These are phyloP conservation scores for Cercospora beticola DNA, from an alignment of 2,329 filamentous ascomycete species.

Conservation along the genomic window DNA sequence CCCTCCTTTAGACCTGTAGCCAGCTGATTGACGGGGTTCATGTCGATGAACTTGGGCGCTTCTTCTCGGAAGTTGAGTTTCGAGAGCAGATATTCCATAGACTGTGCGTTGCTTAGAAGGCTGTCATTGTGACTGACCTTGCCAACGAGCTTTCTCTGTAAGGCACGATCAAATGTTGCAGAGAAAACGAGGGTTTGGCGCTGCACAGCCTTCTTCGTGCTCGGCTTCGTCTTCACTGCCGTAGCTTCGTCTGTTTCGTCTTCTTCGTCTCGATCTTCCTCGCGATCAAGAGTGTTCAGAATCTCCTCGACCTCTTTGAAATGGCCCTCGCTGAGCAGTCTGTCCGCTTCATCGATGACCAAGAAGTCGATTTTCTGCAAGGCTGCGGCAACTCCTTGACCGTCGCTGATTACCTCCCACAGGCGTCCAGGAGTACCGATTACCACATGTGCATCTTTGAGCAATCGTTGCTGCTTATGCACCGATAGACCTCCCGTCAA, in stretches of 20 bases:
- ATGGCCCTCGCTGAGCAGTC: constrained; percentile 85
- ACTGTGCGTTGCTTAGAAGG: constrained; percentile 62
- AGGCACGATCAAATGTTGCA: constrained; percentile 85
- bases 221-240: neutral
- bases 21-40: constrained; percentile 87
- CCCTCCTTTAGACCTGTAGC: constrained; percentile 82
- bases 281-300: constrained; percentile 71
- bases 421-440: constrained; percentile 79
- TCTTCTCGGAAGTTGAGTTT: constrained; percentile 84
- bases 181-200: constrained; percentile 95
- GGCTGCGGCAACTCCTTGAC: constrained; percentile 64
- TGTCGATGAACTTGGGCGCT: constrained; percentile 85
- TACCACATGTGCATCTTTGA: constrained; percentile 85
- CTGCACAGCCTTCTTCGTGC: constrained; percentile 9
- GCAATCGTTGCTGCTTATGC: constrained; percentile 87
- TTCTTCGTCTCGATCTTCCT: constrained; percentile 52
- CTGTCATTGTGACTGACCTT: constrained; percentile 64
- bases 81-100: constrained; percentile 82
- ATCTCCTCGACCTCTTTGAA: constrained; percentile 95
- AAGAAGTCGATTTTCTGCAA: constrained; percentile 77
- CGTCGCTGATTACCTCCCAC: constrained; percentile 88
- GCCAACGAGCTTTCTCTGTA: constrained; percentile 87
- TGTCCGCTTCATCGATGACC: constrained; percentile 91
- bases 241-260: constrained; percentile 31
- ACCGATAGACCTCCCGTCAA: constrained; percentile 89